Conservation (phyloP, 164 flowering plant genomes). For the Vitis vinifera region ASM3070453v1 NC_081822.1:14167501-14168000, state of each 20-base stretch:
- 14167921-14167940: constrained; percentile 91
- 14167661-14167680: constrained; percentile 78
- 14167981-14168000: constrained; percentile 93
- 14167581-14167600: no score
- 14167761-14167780: constrained; percentile 88
- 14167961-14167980: constrained; percentile 91
- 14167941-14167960: constrained; percentile 99
- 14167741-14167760: constrained; percentile 61
- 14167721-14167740: constrained; percentile 41
- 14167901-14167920: constrained; percentile 98
- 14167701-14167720: constrained; percentile 88
- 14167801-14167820: constrained; percentile 68
- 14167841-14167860: constrained; percentile 90
- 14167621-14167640: constrained; percentile 62
- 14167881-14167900: constrained; percentile 92
- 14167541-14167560: no score
- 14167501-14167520: no score
- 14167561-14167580: no score
- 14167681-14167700: constrained; percentile 56
- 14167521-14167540: no score
- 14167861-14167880: constrained; percentile 92
- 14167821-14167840: constrained; percentile 57
- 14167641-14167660: constrained; percentile 71
- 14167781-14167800: constrained; percentile 93
- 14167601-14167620: constrained; percentile 58